Conservation (phyloP, 495 filamentous ascomycete genomes). For the Trichoderma reesei region DNA sequence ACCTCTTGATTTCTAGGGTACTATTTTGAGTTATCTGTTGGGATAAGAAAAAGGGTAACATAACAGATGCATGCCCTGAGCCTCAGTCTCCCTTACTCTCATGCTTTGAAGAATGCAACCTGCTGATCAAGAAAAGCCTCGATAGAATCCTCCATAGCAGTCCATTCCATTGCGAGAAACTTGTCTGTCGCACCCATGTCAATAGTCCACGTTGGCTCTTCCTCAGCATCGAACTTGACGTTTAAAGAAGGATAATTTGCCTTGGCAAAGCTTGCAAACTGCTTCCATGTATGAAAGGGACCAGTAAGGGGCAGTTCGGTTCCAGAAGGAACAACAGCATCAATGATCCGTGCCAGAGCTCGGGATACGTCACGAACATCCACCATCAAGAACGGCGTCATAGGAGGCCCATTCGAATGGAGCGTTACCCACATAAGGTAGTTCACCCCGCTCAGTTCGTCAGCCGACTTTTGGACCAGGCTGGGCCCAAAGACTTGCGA, state of each 20-base stretch:
- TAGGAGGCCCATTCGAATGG: neutral
- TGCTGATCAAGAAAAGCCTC: neutral
- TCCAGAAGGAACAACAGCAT: neutral
- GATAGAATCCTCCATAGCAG: neutral
- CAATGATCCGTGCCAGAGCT: neutral
- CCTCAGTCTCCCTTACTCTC: neutral
- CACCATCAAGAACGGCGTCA: neutral
- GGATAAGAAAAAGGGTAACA: too few relatives aligned
- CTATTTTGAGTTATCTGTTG: too few relatives aligned
- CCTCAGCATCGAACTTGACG: neutral
- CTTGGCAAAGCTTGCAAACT: neutral
- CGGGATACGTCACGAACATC: neutral
- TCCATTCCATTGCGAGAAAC: neutral
- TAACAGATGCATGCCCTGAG: too few relatives aligned
- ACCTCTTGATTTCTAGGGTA: too few relatives aligned
- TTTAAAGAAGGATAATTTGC: neutral
- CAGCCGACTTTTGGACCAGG: neutral
- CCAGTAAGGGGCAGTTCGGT: neutral
- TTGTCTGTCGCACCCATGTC: neutral
- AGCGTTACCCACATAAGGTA: slow-evolving; percentile 2
- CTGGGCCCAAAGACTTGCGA: neutral
- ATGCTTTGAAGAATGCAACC: neutral
- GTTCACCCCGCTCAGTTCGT: neutral
- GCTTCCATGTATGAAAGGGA: neutral
- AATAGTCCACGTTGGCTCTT: neutral